A percentile compares a stretch with the other conserved stretches of the same genome.
These are phyloP conservation scores for Colletotrichum eremochloae DNA, from an alignment of 2,329 filamentous ascomycete species.

Conservation along the genomic window DNA sequence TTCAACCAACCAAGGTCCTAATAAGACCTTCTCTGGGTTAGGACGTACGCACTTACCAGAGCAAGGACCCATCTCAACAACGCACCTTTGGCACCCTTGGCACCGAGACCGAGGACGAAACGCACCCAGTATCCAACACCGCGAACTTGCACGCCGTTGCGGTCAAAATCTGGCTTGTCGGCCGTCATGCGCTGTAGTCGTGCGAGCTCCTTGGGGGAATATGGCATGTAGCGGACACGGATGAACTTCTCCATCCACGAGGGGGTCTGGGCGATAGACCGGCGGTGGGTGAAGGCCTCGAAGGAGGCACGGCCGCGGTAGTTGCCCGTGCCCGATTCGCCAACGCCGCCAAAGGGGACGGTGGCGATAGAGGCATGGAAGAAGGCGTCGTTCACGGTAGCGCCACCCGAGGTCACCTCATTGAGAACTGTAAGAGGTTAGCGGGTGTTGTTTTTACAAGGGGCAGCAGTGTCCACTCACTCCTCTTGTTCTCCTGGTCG, in stretches of 20 bases:
- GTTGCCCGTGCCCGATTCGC: slow-evolving; percentile 79
- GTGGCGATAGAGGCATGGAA: slow-evolving; percentile 73
- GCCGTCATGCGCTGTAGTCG: slow-evolving; percentile 59
- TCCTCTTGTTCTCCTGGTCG: slow-evolving; percentile 80
- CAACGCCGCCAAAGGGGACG: slow-evolving; percentile 86
- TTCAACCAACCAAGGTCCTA: slow-evolving; percentile 49
- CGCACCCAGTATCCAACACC: slow-evolving; percentile 68
- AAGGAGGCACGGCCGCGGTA: slow-evolving; percentile 85
- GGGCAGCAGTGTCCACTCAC: slow-evolving; percentile 60
- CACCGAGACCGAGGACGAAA: slow-evolving; percentile 66
- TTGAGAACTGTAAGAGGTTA: slow-evolving; percentile 64
- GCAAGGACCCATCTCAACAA: slow-evolving; percentile 66
- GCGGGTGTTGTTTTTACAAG: not conserved
- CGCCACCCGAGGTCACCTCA: slow-evolving; percentile 76
- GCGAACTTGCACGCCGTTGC: slow-evolving; percentile 65
- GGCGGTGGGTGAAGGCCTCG: slow-evolving; percentile 74
- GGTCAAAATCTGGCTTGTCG: slow-evolving; percentile 71
- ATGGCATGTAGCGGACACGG: slow-evolving; percentile 77
- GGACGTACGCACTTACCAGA: slow-evolving; percentile 49
- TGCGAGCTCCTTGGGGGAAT: slow-evolving; percentile 60
- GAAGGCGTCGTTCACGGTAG: slow-evolving; percentile 72
- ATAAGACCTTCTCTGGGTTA: slow-evolving; percentile 52
- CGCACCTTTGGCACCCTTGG: slow-evolving; percentile 62
- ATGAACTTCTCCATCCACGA: slow-evolving; percentile 77
- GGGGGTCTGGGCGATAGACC: slow-evolving; percentile 71